Base-by-base conservation (phyloP, 495 filamentous ascomycete genomes). In the Collariella sp. region DNA sequence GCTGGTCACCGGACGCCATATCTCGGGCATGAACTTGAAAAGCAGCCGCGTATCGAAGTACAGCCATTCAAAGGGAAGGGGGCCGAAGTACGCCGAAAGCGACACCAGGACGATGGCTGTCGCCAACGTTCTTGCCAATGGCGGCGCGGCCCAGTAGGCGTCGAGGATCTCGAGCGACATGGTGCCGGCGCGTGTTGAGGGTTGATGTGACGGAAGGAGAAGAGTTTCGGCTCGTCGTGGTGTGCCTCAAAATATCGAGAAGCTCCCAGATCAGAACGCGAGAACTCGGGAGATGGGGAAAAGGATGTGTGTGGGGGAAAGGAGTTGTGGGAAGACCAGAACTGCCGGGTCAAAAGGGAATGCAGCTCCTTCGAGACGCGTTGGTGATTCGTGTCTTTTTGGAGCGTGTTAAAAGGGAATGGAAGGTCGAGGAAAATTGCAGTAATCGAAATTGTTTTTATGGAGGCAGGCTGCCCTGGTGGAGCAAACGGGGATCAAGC, bases 81-180 rank as follows among this genome's bases (percentile, higher is more conserved):
- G 54, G 22, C 80, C 71, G n/a, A 82, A 76, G 62, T 84, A 74
- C 39, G 82, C 73, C 16, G 79, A 68, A 19, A 82, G 66, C 31
- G 87, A 89, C 49, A 80, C 71, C 34, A 79, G 58, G 56, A 88
- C 71, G n/a, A 83, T 78, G 46, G 81, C 75, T 48, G 84, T 81
- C 68, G 85, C 81, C 56, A 90, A 67, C 42, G 84, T 89, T 72
- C 88, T 80, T 40, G 84, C 70, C 51, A 90, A 77, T 44, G 84
- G 83, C 67, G 86, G 86, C 55, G 81, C 76, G 48, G 74, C 69
- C 85, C 84, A 86, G 63, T 85, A 89, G 50, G 74, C 74, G 66
- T 88, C 84, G 79, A 85, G 73, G 24, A 69, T 56, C 16, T 70
- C 66, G 24, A 63, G 55, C 45, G 52, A 55, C 63, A 62, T 62